These are phyloP conservation scores for Colletotrichum sp. DNA, from an alignment of 2,329 filamentous ascomycete species.

Conservation along the genomic window DNA sequence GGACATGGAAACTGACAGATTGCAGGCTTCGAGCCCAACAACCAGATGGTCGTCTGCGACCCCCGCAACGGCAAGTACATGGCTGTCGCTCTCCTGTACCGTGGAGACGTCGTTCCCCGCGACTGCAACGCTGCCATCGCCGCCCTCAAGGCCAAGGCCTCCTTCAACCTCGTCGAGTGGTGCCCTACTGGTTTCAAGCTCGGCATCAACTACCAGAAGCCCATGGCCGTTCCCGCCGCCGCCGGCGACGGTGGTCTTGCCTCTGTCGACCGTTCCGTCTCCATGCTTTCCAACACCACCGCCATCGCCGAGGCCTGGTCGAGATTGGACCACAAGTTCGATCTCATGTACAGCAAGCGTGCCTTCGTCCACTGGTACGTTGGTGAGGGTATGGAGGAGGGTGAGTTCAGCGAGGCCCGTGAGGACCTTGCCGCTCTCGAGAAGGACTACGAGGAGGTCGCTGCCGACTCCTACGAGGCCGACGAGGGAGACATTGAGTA, in stretches of 20 bases:
- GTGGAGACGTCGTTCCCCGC: slow-evolving; percentile 72
- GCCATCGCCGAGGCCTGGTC: slow-evolving; percentile 78
- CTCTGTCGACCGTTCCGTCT: slow-evolving; percentile 66
- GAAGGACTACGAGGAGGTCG: slow-evolving; percentile 88
- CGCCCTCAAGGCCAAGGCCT: slow-evolving; percentile 72
- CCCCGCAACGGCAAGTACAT: slow-evolving; percentile 79
- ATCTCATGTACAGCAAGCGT: slow-evolving; percentile 80
- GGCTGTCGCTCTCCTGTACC: slow-evolving; percentile 75
- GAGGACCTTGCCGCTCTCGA: slow-evolving; percentile 86
- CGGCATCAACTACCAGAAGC: slow-evolving; percentile 77
- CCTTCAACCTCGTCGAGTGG: slow-evolving; percentile 78
- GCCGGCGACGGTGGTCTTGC: slow-evolving; percentile 64
- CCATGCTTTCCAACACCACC: slow-evolving; percentile 78
- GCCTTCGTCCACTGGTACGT: slow-evolving; percentile 83
- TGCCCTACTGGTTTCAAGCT: slow-evolving; percentile 79
- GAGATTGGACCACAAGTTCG: slow-evolving; percentile 76
- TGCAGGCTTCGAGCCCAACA: slow-evolving; percentile 76
- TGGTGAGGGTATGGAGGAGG: slow-evolving; percentile 91
- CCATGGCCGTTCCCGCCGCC: slow-evolving; percentile 59
- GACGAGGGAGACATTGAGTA: slow-evolving; percentile 78
- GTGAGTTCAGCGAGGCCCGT: slow-evolving; percentile 86
- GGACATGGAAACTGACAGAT: slow-evolving; percentile 26
- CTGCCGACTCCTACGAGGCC: slow-evolving; percentile 70
- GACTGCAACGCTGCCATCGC: slow-evolving; percentile 73
- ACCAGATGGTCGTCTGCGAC: slow-evolving; percentile 80